Base-by-base conservation (phyloP, 192 early-diverging fungal species). In the Phycomyces blakesleeanus region DNA sequence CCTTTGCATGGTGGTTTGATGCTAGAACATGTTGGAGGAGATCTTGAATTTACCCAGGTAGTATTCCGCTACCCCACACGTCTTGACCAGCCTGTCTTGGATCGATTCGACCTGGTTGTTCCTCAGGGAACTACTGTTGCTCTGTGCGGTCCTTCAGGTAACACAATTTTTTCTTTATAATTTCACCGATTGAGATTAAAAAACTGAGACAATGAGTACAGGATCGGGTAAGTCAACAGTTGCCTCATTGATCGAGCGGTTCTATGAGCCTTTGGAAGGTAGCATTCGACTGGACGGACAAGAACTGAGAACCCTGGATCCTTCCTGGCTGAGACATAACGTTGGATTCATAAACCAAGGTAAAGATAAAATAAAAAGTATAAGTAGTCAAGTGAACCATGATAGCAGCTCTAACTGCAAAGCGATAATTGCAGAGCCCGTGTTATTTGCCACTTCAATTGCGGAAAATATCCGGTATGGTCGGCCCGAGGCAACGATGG, bases 141-240 rank as follows among this genome's bases (percentile, higher is more conserved):
- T 22, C 78, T 98, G 41, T 93, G 93, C 34, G 96, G 96, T 37
- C 85, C 81, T 41, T 93, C 91, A 22, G 96, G 95, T 73, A 64
- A 49, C 11, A 27, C 16, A 16, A 29, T 40, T 34, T 34, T 7
- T 7, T 34, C 7, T 34, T 38, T 2, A 34, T 8, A n/a, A n/a
- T 16, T 16, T 7, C 24, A 7, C 1, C 9, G 21, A 51, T 22
- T 22, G 24, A 29, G 24, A 25, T 26, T 16, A 11, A 37, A 26
- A 20, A 11, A 37, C 8, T n/a, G n/a, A n/a, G 3, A 55, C 44
- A n/a, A 47, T 50, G 40, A 15, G 52, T 20, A 72, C 69, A 55
- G 85, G 85, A 24, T 74, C 77, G 15, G 89, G 89, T 51, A 91
- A 93, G 61, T 90, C 89, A 1, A 91, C 89, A 3, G 82, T 91